phyloP scores from a whole-genome alignment of 805 yeast genomes.

The Ogataea paradorogensis region DNA sequence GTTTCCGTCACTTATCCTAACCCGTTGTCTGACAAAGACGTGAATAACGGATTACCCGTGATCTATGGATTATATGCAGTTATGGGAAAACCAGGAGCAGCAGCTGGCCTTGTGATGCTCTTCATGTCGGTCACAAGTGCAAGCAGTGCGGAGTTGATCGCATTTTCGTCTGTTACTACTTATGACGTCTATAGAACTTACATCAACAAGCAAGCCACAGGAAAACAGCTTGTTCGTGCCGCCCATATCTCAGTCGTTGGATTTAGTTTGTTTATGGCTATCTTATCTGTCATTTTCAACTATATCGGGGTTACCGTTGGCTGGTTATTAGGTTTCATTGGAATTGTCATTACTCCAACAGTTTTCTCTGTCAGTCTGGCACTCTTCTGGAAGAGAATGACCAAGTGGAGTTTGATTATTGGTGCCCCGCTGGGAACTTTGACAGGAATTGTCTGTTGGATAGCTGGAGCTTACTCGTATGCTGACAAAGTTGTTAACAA shows the following conservation, averaged over 20 bases:
- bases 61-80: constrained; percentile 34
- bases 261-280: constrained; percentile 37
- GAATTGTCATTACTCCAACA: constrained; percentile 27
- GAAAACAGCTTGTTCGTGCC: constrained; percentile 38
- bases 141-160: constrained; percentile 39
- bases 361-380: constrained; percentile 36
- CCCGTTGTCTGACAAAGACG: constrained; percentile 29
- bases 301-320: constrained; percentile 36
- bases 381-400: constrained; percentile 31
- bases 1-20: constrained; percentile 36
- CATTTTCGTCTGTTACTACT: constrained; percentile 40
- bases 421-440: constrained; percentile 34
- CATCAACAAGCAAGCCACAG: constrained; percentile 41
- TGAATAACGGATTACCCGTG: constrained; percentile 33
- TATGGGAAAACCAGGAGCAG: constrained; percentile 34
- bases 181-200: constrained; percentile 47
- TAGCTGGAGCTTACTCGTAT: constrained; percentile 28
- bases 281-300: constrained; percentile 38
- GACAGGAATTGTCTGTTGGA: constrained; percentile 34
- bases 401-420: constrained; percentile 33
- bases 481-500: constrained; percentile 17
- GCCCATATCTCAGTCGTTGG: constrained; percentile 43
- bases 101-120: constrained; percentile 34
- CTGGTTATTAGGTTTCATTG: constrained; percentile 23
- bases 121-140: constrained; percentile 43